A percentile compares a stretch with the other conserved stretches of the same genome.
These are phyloP conservation scores for Diaporthe ampelina DNA, from an alignment of 2,329 filamentous ascomycete genomes.

Conservation along the genomic window DNA sequence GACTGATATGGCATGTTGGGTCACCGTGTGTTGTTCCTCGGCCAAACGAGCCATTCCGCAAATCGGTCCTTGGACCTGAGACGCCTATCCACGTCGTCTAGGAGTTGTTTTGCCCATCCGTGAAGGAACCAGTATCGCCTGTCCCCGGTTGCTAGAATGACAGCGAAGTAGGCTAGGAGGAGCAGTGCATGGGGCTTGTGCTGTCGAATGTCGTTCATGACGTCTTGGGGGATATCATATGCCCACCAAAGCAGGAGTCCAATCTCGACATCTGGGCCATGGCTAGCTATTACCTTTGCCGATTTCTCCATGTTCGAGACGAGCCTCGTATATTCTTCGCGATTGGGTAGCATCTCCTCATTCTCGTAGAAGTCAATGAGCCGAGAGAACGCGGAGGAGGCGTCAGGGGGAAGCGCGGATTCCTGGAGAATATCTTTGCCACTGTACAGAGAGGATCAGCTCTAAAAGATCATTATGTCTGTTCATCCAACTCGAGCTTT, in stretches of 20 bases:
- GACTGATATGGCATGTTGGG: too few relatives aligned
- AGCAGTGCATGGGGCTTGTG: conserved; percentile 2
- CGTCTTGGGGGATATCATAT: not conserved
- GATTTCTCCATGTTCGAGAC: not conserved
- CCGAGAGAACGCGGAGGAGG: not conserved
- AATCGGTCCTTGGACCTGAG: not conserved
- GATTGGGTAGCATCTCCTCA: not conserved
- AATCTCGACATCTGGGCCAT: not conserved
- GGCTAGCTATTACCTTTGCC: not conserved
- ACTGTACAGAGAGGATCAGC: not conserved
- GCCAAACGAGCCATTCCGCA: not conserved
- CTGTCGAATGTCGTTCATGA: not conserved
- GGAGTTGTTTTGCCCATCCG: conserved; percentile 1
- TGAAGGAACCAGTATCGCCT: conserved; percentile 1
- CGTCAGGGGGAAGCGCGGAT: not conserved
- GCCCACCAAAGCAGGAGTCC: not conserved
- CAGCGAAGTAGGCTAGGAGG: conserved; percentile 10
- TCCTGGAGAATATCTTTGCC: not conserved
- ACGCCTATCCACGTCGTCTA: not conserved
- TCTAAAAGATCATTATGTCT: too few relatives aligned
- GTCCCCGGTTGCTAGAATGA: not conserved
- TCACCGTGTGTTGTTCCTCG: not conserved
- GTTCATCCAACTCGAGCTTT: not conserved
- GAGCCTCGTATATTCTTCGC: not conserved
- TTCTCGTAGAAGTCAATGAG: not conserved